Evolutionary conservation across 1,139 yeast genomes (phyloP).

Genomic region (Geotrichum bryndzae): DNA sequence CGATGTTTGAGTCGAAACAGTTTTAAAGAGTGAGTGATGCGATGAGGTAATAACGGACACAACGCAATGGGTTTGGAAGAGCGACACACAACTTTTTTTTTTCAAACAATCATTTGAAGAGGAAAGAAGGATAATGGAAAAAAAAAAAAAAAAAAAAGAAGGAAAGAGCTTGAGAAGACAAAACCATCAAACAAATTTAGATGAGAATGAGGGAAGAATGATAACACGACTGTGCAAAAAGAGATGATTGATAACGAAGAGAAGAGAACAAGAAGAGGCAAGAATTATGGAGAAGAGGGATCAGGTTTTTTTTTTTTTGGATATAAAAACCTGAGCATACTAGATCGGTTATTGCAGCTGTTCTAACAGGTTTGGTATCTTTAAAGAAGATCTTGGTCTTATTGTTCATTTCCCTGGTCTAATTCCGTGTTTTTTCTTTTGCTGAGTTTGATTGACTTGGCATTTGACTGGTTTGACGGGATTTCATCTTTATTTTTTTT

Average conservation of each 20-base stretch:
- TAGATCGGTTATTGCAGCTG: not conserved
- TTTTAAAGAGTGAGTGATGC: not conserved
- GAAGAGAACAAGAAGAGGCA: not conserved
- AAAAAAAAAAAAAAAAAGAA: not conserved
- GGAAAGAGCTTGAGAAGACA: not conserved
- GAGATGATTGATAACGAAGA: not conserved
- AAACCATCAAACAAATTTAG: not conserved
- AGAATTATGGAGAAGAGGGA: not conserved
- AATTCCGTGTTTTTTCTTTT: not conserved
- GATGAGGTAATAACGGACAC: not conserved
- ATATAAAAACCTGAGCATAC: not conserved
- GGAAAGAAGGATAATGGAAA: not conserved
- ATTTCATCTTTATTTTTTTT: not conserved
- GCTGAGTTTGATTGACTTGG: not conserved
- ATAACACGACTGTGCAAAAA: not conserved
- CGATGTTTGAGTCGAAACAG: not conserved
- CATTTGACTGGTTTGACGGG: not conserved
- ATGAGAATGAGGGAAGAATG: not conserved
- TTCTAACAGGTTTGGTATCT: not conserved
- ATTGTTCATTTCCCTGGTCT: not conserved
- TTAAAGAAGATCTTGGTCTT: not conserved
- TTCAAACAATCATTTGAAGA: not conserved
- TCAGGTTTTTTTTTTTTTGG: not conserved
- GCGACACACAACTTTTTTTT: not conserved
- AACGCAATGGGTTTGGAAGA: not conserved